Percentiles rank a stretch among this genome's conserved stretches.
Evolutionary conservation across 2,329 filamentous ascomycete genomes (phyloP).

Genomic region (Penicillium polonicum): DNA sequence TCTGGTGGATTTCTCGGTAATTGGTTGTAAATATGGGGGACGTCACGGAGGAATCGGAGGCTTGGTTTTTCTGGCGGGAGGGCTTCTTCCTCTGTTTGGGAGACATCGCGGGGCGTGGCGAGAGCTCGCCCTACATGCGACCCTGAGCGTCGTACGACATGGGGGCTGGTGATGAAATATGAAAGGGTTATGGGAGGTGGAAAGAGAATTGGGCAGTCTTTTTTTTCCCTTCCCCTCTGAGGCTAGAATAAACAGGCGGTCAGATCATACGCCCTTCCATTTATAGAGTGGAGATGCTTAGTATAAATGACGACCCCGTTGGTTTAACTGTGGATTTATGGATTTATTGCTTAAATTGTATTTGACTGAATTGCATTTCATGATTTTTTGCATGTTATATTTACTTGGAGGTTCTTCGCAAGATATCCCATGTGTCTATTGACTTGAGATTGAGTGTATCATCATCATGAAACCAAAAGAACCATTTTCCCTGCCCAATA

Average conservation of each 20-base stretch:
- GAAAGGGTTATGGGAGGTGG: constrained; percentile 1
- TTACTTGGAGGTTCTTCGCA: background rate
- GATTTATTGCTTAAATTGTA: background rate
- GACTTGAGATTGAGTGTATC: background rate
- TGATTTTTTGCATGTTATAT: background rate
- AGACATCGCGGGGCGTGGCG: constrained; percentile 45
- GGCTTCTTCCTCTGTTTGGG: constrained; percentile 46
- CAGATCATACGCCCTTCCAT: constrained; percentile 17
- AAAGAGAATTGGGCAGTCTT: constrained; percentile 5
- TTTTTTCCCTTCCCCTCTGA: constrained; percentile 5
- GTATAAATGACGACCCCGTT: constrained; percentile 8
- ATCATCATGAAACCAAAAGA: constrained; percentile 1
- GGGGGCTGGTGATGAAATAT: background rate
- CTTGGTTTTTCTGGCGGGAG: constrained; percentile 38
- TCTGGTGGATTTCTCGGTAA: constrained; percentile 81
- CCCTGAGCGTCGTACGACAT: constrained; percentile 19
- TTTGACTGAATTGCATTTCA: background rate
- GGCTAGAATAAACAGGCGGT: constrained; percentile 24
- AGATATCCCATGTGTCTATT: background rate
- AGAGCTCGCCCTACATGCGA: constrained; percentile 28
- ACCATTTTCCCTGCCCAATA: constrained; percentile 8
- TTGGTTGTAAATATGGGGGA: constrained; percentile 49
- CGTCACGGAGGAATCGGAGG: constrained; percentile 32
- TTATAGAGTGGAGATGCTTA: constrained; percentile 16
- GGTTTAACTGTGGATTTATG: background rate